These are phyloP conservation scores for Pseudotsuga menziesii DNA, from an alignment of 75 land plant species.

Conservation along the genomic window DNA sequence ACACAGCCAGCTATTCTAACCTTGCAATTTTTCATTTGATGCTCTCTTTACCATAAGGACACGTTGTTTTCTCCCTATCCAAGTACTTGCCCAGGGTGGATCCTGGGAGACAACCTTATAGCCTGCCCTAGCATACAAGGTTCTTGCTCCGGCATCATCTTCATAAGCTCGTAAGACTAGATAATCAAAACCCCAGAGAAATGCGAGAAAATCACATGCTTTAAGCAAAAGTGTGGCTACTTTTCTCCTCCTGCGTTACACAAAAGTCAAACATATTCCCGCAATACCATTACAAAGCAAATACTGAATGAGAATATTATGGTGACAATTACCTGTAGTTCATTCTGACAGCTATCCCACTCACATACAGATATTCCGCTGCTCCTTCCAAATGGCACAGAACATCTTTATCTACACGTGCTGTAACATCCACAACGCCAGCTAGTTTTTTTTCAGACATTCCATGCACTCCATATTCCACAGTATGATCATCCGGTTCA, in stretches of 20 bases:
- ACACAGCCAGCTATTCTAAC: too few species aligned
- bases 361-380: conserved; percentile 81
- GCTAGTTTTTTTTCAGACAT: conserved; percentile 27
- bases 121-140: conserved; percentile 65
- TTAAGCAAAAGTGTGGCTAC: conserved; percentile 72
- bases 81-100: conserved; percentile 68
- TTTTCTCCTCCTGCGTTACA: conserved; percentile 65
- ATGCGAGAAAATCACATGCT: conserved; percentile 69
- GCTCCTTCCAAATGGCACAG: conserved; percentile 54
- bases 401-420: conserved; percentile 49
- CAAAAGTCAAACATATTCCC: not conserved
- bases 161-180: conserved; percentile 80
- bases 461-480: conserved; percentile 7
- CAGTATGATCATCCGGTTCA: conserved; percentile 23
- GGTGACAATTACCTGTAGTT: conserved; percentile 52
- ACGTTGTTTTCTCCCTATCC: conserved; percentile 76
- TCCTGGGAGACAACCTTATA: conserved; percentile 61
- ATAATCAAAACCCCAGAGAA: conserved; percentile 67
- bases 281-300: not conserved
- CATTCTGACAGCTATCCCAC: conserved; percentile 80
- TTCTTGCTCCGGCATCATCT: conserved; percentile 79
- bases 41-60: conserved; percentile 73
- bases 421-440: conserved; percentile 91
- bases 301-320: not conserved
- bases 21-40: too few species aligned